Conservation (phyloP, 2,329 filamentous ascomycete species). For the Cladosporium sphaerospermum region DNA sequence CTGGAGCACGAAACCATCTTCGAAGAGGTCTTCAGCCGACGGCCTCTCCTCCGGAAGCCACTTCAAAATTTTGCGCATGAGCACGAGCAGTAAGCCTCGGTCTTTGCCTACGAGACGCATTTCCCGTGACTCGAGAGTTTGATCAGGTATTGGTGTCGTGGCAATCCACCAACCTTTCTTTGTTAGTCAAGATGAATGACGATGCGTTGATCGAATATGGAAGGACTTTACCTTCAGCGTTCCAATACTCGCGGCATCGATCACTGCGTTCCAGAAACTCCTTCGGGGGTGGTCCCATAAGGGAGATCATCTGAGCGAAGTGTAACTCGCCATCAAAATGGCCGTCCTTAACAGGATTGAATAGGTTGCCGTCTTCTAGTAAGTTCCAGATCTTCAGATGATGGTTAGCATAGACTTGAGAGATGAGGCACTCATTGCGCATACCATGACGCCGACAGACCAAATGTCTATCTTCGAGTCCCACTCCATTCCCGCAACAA, state of each 20-base stretch:
- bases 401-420: too few species aligned
- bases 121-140: slow-evolving; percentile 22
- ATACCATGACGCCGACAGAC: slow-evolving; percentile 16
- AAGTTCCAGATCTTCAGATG: slow-evolving; percentile 13
- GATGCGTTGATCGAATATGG: too few species aligned
- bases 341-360: slow-evolving; percentile 3
- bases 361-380: slow-evolving; percentile 13
- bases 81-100: slow-evolving; percentile 26
- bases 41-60: slow-evolving; percentile 28
- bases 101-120: slow-evolving; percentile 25
- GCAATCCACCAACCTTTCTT: slow-evolving; percentile 24
- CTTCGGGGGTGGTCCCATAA: slow-evolving; percentile 33
- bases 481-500: slow-evolving; percentile 16
- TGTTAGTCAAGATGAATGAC: not conserved
- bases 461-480: slow-evolving; percentile 16
- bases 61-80: slow-evolving; percentile 34
- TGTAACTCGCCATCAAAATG: slow-evolving; percentile 16
- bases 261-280: slow-evolving; percentile 31
- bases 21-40: slow-evolving; percentile 19
- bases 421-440: not conserved
- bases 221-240: slow-evolving; percentile 15
- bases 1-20: slow-evolving; percentile 13
- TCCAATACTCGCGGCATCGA: slow-evolving; percentile 24
- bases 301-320: slow-evolving; percentile 30
- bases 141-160: slow-evolving; percentile 24